phyloP scores from a whole-genome alignment of 2,329 filamentous ascomycete species.

The Colletotrichum lindemuthianum region DNA sequence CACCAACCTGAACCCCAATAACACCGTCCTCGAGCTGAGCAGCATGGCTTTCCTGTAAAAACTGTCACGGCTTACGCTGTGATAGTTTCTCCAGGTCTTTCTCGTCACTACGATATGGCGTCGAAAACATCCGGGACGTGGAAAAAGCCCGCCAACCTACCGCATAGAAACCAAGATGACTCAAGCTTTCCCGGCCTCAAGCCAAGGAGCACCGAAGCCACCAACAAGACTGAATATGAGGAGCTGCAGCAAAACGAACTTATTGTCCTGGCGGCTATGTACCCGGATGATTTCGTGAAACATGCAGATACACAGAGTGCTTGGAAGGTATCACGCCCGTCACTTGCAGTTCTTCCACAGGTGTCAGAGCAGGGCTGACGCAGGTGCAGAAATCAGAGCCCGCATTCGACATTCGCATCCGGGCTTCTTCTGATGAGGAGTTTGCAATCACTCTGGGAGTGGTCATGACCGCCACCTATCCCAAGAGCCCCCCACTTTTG shows the following conservation, averaged over 20 bases:
- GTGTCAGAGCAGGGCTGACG: conserved; percentile 21
- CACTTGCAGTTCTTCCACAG: neutral
- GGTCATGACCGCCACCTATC: conserved; percentile 89
- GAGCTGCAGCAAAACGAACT: conserved; percentile 90
- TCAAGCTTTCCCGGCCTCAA: conserved; percentile 63
- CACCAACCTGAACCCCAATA: conserved; percentile 6
- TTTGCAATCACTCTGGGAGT: conserved; percentile 78
- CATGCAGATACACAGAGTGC: conserved; percentile 76
- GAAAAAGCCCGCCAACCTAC: conserved; percentile 58
- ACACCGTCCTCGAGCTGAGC: conserved; percentile 26
- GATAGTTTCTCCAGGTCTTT: conserved; percentile 44
- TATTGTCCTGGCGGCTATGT: conserved; percentile 86
- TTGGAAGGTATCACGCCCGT: conserved; percentile 75
- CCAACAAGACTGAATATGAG: conserved; percentile 72
- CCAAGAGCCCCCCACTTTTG: conserved; percentile 81
- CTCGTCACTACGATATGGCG: conserved; percentile 55
- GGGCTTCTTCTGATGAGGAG: conserved; percentile 77
- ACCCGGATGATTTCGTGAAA: conserved; percentile 86
- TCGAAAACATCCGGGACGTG: conserved; percentile 58
- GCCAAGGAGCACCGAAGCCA: conserved; percentile 52
- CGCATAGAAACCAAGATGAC: conserved; percentile 54
- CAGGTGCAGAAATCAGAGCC: conserved; percentile 77
- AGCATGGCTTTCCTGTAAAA: conserved; percentile 59
- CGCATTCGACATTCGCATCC: conserved; percentile 82
- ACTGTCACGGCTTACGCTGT: conserved; percentile 65